Conservation (phyloP, 2,329 filamentous ascomycete species). For the Talaromyces sp. region DNA sequence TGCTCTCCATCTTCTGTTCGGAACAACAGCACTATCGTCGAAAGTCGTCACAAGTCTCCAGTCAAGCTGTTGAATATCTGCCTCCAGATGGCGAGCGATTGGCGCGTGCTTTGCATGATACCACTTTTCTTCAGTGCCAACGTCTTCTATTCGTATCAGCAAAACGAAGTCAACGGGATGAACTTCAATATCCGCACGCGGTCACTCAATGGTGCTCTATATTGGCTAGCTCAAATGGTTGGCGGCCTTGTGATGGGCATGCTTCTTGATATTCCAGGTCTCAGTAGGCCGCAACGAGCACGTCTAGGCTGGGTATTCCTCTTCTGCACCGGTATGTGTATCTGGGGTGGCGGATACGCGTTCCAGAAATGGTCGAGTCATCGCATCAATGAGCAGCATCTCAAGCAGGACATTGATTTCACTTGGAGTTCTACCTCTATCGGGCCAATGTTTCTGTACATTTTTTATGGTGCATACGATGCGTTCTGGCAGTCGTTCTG, state of each 20-base stretch:
- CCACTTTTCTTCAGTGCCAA: conserved; percentile 53
- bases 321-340: conserved; percentile 47
- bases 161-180: conserved; percentile 48
- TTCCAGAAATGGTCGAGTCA: conserved; percentile 57
- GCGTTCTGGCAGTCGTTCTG: conserved; percentile 63
- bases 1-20: conserved; percentile 45
- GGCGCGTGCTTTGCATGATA: conserved; percentile 47
- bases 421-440: conserved; percentile 46
- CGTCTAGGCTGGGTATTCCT: conserved; percentile 45
- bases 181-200: conserved; percentile 50
- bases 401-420: conserved; percentile 47
- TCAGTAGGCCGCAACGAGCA: conserved; percentile 46
- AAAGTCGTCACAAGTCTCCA: neutral
- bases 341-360: conserved; percentile 60
- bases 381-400: conserved; percentile 32
- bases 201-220: conserved; percentile 48
- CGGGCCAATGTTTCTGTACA: conserved; percentile 64
- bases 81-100: conserved; percentile 34
- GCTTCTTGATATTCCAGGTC: conserved; percentile 36
- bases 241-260: conserved; percentile 41
- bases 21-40: conserved; percentile 26
- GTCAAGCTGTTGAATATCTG: conserved; percentile 3
- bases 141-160: conserved; percentile 52
- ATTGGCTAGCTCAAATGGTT: conserved; percentile 51
- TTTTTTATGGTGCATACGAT: conserved; percentile 66